Conservation (phyloP, 2,329 filamentous ascomycete species). For the Periconia macrospinosa region DNA sequence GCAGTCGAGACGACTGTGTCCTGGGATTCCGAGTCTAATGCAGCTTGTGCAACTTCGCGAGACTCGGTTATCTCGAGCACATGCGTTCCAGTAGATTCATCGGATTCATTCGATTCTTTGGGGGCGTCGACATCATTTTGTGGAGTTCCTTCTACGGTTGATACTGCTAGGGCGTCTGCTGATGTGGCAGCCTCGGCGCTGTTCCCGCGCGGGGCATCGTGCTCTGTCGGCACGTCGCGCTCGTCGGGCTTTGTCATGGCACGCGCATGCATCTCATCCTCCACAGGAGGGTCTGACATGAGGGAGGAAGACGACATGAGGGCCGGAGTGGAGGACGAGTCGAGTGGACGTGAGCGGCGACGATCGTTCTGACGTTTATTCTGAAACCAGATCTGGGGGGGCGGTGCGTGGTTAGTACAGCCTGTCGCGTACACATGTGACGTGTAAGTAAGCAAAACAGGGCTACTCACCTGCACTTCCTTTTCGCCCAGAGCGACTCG, state of each 20-base stretch:
- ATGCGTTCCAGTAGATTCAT: neutral
- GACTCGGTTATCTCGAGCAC: neutral
- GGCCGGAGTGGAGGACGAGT: constrained; percentile 34
- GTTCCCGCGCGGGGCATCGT: neutral
- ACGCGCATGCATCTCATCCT: constrained; percentile 24
- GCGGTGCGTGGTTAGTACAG: constrained; percentile 25
- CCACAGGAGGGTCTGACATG: constrained; percentile 40
- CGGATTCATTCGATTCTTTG: constrained; percentile 5
- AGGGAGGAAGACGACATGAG: constrained; percentile 41
- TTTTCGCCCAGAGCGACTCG: constrained; percentile 90
- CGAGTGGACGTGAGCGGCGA: constrained; percentile 79
- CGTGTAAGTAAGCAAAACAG: constrained; percentile 17
- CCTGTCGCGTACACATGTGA: constrained; percentile 27
- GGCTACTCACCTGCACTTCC: constrained; percentile 80
- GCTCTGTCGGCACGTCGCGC: constrained; percentile 17
- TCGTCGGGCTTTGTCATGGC: constrained; percentile 16
- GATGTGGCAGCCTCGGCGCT: neutral
- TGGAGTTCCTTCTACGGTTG: constrained; percentile 12
- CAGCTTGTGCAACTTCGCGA: constrained; percentile 1
- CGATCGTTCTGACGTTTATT: constrained; percentile 92
- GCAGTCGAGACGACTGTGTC: constrained; percentile 17
- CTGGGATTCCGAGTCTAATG: constrained; percentile 17
- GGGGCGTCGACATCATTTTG: neutral
- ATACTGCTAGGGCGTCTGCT: constrained; percentile 19
- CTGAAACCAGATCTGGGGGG: constrained; percentile 91